Evolutionary conservation across 2,329 filamentous ascomycete genomes (phyloP), one percentile per base, ranked within the genome.

Genomic region (Dactylonectria macrodidyma): DNA sequence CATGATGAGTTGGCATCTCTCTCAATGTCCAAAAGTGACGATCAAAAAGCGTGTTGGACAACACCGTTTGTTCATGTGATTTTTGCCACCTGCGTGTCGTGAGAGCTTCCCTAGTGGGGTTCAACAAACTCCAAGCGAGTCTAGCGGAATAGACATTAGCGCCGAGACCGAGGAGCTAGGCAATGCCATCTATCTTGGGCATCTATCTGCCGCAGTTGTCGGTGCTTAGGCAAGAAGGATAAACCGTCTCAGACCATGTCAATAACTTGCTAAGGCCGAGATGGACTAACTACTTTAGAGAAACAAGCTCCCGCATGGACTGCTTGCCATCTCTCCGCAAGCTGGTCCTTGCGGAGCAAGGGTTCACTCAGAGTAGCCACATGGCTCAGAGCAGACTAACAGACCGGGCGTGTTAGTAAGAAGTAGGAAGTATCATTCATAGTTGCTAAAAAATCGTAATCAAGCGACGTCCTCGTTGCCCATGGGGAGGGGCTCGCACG

Each of bases 1-100:
- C 59, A 50, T 66, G 68, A 69, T 70, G 71, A 71, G 67, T 46
- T 75, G 70, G 68, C 71, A 62, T 41, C 38, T 52, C 67, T 9
- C 26, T 36, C 60, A 55, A 19, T 26, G 51, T 56, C 16, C 19
- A 54, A 36, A 38, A 22, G 57, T 50, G 65, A 68, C 33, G 60
- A 67, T 69, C 65, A 65, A 30, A 44, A 38, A 41, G 62, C 38
- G 36, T 22, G 24, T 41, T 47, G 24, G 47, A 52, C 16, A 50
- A 11, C n/a, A 26, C 14, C 30, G 56, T 33, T 41, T 54, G 47
- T 70, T 74, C 72, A 70, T 63, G 66, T 72, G 54, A 67, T 71
- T 62, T 30, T 26, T 50, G 34, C 54, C 55, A 61, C 51, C 66
- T 66, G 41, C 59, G 58, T 54, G 51, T 65, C 24, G 22, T 14